Percentiles rank a stretch among this genome's conserved stretches.
Conservation (phyloP, 129 eudicot species). For the Artemisia argyi region DNA sequence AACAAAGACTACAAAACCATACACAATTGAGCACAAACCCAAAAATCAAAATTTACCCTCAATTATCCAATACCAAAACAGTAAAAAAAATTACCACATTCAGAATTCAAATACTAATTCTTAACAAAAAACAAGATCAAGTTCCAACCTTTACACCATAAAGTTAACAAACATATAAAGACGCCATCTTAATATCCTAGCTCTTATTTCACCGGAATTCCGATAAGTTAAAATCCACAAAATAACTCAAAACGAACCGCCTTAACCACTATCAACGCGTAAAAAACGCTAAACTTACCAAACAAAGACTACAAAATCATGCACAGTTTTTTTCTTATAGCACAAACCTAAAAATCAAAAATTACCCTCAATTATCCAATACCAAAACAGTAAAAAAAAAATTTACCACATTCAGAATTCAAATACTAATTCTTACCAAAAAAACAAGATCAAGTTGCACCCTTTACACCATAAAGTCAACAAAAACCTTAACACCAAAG, state of each 20-base stretch:
- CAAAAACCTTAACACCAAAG: background rate
- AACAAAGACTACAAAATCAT: background rate
- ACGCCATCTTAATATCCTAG: conserved; percentile 43
- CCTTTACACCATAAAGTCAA: background rate
- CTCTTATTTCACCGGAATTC: background rate
- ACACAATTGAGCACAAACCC: background rate
- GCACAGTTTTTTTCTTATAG: background rate
- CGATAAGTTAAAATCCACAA: background rate
- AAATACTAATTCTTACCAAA: no score
- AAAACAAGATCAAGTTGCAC: no score
- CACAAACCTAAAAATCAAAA: no score
- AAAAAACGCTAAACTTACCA: background rate
- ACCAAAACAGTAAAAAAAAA: background rate
- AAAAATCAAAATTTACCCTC: no score
- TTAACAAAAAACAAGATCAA: no score
- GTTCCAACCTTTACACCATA: no score
- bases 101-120: no score
- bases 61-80: background rate
- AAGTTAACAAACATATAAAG: conserved; percentile 21
- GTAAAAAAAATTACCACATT: no score
- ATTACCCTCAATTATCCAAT: background rate
- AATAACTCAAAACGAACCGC: background rate
- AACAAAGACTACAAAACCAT: background rate
- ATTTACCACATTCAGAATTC: no score
- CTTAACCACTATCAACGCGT: background rate